Conservation (phyloP, 805 yeast genomes). For the Wickerhamiella siamensis region DNA sequence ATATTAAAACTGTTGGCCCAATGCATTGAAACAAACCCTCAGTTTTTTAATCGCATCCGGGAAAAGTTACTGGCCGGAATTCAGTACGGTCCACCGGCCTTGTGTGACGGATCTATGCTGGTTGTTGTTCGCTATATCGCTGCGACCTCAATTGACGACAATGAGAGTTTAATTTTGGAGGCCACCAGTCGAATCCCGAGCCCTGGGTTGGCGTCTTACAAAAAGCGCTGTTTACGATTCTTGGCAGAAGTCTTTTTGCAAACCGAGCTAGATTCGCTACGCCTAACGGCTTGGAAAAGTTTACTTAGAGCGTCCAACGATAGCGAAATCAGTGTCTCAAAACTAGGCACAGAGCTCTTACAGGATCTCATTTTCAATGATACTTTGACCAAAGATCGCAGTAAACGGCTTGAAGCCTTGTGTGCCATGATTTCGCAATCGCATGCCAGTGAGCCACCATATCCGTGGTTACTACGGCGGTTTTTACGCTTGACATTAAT, state of each 20-base stretch:
- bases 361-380: not conserved
- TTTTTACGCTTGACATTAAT: not conserved
- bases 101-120: conserved; percentile 7
- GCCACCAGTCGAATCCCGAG: not conserved
- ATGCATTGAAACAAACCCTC: conserved; percentile 4
- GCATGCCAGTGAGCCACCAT: not conserved
- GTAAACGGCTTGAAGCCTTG: not conserved
- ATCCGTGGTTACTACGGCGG: conserved; percentile 1
- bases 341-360: not conserved
- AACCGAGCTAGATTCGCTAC: not conserved
- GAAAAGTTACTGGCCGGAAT: conserved; percentile 2
- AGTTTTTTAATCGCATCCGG: conserved; percentile 3
- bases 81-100: conserved; percentile 1
- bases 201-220: conserved; percentile 6
- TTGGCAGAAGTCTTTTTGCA: not conserved
- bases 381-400: not conserved
- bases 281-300: conserved; percentile 5
- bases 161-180: not conserved
- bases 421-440: not conserved
- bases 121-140: conserved; percentile 2
- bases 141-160: conserved; percentile 1
- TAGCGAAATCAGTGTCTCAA: conserved; percentile 1
- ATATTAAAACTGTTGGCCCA: conserved; percentile 5
- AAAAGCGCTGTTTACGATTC: conserved; percentile 5
- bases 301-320: conserved; percentile 4